Evolutionary conservation across 75 land plant species (phyloP).

Genomic region (Pseudotsuga menziesii): DNA sequence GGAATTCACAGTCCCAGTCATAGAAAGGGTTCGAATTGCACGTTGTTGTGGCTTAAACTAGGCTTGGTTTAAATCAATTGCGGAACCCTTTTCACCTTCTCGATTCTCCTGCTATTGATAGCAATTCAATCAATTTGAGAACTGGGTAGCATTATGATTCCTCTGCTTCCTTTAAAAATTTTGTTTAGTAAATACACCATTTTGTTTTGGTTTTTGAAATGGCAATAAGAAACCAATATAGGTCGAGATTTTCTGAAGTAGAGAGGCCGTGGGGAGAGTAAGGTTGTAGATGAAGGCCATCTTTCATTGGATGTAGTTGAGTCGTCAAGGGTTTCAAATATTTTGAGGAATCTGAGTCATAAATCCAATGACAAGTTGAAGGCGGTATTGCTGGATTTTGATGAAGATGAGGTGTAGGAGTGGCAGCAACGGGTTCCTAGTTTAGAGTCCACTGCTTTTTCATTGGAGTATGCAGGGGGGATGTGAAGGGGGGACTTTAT

Average conservation of each 20-base stretch:
- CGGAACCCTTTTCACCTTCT: no score
- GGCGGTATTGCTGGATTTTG: slow-evolving; percentile 51
- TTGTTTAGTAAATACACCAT: no score
- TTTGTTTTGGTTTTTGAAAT: neutral
- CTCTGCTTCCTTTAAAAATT: neutral
- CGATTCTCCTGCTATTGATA: no score
- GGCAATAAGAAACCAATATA: neutral
- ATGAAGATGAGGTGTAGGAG: slow-evolving; percentile 18
- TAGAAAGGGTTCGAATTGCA: no score
- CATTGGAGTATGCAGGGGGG: no score
- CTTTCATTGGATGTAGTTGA: no score
- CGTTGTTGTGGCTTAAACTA: no score
- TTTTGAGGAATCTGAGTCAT: no score
- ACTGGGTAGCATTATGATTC: slow-evolving; percentile 20
- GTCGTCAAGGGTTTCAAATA: no score
- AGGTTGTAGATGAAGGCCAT: slow-evolving; percentile 28
- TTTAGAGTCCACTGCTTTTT: slow-evolving; percentile 21
- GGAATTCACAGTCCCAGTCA: no score
- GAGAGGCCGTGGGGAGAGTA: slow-evolving; percentile 38
- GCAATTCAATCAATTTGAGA: slow-evolving; percentile 2
- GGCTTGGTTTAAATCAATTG: no score
- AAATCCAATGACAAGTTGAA: slow-evolving; percentile 13
- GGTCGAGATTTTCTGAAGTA: slow-evolving; percentile 22
- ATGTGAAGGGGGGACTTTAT: slow-evolving; percentile 44
- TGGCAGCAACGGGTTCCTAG: slow-evolving; percentile 40